Evolutionary conservation across 2,329 filamentous ascomycete species (phyloP).

Genomic region (Xylaria sp.): DNA sequence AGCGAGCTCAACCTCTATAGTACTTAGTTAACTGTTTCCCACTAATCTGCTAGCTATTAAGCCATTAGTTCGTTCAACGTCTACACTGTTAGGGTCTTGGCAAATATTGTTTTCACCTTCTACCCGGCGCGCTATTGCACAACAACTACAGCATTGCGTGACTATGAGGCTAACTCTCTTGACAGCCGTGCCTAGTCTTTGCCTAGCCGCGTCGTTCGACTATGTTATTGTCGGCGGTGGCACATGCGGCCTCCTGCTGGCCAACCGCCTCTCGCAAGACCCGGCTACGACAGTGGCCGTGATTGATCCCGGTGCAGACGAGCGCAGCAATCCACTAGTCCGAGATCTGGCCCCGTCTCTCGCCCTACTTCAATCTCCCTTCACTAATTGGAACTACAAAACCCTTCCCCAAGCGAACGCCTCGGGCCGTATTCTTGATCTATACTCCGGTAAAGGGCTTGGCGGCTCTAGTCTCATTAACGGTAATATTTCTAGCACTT

Average conservation of each 20-base stretch:
- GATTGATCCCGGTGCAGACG: slow-evolving; percentile 22
- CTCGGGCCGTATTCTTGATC: background rate
- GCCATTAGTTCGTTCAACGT: no score
- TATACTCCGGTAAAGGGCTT: background rate
- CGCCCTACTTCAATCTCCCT: background rate
- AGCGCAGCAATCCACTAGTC: slow-evolving; percentile 18
- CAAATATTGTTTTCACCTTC: no score
- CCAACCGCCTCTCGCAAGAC: slow-evolving; percentile 26
- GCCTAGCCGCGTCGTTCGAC: no score
- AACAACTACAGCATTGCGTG: no score
- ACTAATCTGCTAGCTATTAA: no score
- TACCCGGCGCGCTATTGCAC: no score
- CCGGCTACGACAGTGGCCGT: slow-evolving; percentile 22
- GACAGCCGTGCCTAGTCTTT: no score
- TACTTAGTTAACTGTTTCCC: no score
- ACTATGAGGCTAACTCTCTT: no score
- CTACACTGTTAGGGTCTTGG: no score
- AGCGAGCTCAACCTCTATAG: no score
- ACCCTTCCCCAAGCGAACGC: background rate
- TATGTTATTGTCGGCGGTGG: slow-evolving; percentile 27
- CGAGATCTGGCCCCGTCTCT: background rate
- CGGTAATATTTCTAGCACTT: background rate
- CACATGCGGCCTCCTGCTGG: slow-evolving; percentile 22
- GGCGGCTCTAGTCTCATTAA: slow-evolving; percentile 6
- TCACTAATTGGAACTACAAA: slow-evolving; percentile 1